These are phyloP conservation scores for Coleophoma cylindrospora DNA, from an alignment of 2,329 filamentous ascomycete genomes.

Conservation along the genomic window DNA sequence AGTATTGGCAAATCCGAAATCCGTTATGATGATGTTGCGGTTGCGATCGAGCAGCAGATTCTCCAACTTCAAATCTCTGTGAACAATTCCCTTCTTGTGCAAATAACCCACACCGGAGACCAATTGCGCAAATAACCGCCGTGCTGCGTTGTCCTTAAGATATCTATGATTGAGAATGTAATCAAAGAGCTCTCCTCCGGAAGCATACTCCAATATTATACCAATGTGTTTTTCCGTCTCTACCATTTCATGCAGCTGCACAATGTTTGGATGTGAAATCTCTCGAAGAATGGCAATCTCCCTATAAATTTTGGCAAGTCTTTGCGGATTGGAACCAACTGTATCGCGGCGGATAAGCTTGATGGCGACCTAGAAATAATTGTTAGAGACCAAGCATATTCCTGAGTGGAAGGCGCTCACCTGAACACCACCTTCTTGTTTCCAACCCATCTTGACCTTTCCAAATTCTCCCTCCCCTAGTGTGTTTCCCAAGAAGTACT, in stretches of 20 bases:
- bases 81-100: slow-evolving; percentile 97
- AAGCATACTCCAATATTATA: slow-evolving; percentile 97
- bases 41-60: slow-evolving; percentile 93
- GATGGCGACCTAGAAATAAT: slow-evolving; percentile 72
- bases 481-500: slow-evolving; percentile 93
- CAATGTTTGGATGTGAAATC: slow-evolving; percentile 93
- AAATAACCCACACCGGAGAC: slow-evolving; percentile 96
- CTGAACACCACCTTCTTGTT: slow-evolving; percentile 86
- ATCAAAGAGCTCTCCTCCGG: slow-evolving; percentile 94
- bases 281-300: slow-evolving; percentile 88
- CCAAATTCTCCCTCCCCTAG: slow-evolving; percentile 98
- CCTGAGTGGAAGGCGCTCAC: slow-evolving; percentile 32
- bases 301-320: slow-evolving; percentile 93
- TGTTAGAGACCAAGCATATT: slow-evolving; percentile 2
- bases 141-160: slow-evolving; percentile 86
- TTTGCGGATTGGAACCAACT: slow-evolving; percentile 80
- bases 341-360: slow-evolving; percentile 94
- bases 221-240: slow-evolving; percentile 96
- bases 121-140: slow-evolving; percentile 88
- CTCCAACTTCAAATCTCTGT: slow-evolving; percentile 93
- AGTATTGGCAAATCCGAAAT: slow-evolving; percentile 98
- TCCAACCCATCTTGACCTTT: slow-evolving; percentile 98
- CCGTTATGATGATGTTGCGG: slow-evolving; percentile 98
- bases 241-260: slow-evolving; percentile 95
- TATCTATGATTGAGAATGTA: slow-evolving; percentile 97